phyloP scores from a whole-genome alignment of 2,329 filamentous ascomycete genomes.

The Aureobasidium sp. region DNA sequence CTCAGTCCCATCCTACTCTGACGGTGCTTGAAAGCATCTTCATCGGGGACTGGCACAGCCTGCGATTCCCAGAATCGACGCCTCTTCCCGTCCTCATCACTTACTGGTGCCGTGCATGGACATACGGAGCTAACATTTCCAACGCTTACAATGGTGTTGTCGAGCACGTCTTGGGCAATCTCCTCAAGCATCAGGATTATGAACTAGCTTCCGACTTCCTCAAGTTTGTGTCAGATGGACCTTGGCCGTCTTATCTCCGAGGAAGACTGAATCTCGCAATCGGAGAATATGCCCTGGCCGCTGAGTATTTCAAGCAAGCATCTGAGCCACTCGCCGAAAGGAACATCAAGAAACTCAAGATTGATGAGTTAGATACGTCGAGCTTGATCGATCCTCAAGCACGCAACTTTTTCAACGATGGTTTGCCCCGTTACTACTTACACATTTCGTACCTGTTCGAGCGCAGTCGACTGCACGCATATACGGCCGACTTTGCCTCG shows the following conservation, averaged over 20 bases:
- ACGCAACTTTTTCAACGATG: slow-evolving; percentile 59
- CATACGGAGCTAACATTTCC: slow-evolving; percentile 33
- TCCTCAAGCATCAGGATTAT: slow-evolving; percentile 38
- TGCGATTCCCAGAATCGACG: slow-evolving; percentile 24
- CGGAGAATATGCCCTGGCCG: slow-evolving; percentile 66
- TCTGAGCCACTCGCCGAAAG: slow-evolving; percentile 31
- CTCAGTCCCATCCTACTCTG: slow-evolving; percentile 18
- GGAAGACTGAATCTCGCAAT: slow-evolving; percentile 69
- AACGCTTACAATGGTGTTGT: slow-evolving; percentile 34
- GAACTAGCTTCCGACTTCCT: slow-evolving; percentile 57
- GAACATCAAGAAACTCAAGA: slow-evolving; percentile 21
- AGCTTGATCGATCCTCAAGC: slow-evolving; percentile 71
- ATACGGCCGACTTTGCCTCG: slow-evolving; percentile 76
- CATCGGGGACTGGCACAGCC: slow-evolving; percentile 34
- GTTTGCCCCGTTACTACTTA: slow-evolving; percentile 75
- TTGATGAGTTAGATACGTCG: slow-evolving; percentile 37
- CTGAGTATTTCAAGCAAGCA: slow-evolving; percentile 71
- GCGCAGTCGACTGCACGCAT: slow-evolving; percentile 65
- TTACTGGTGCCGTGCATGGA: slow-evolving; percentile 42
- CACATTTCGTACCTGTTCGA: slow-evolving; percentile 83
- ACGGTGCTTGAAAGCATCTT: slow-evolving; percentile 35
- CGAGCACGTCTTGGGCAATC: slow-evolving; percentile 35
- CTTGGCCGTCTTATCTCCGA: slow-evolving; percentile 69
- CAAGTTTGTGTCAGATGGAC: slow-evolving; percentile 52
- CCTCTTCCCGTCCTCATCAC: slow-evolving; percentile 32